A percentile compares a stretch with the other conserved stretches of the same genome.
Evolutionary conservation across 345 rosid genomes (phyloP).

Genomic region (Hypericum perforatum): DNA sequence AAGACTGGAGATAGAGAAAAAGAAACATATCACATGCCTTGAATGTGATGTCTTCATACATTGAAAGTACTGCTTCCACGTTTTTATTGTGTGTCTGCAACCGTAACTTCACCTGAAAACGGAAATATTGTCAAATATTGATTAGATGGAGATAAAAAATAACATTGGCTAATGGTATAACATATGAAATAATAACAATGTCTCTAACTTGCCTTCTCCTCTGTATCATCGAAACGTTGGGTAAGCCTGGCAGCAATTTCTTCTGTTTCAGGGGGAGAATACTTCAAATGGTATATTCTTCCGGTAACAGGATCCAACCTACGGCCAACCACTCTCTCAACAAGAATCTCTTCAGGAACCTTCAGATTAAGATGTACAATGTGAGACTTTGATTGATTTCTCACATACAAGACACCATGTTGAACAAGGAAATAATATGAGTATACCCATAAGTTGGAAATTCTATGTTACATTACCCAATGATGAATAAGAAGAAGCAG

Average conservation of each 20-base stretch:
- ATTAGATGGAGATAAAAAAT: constrained; percentile 1
- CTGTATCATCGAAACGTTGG: constrained; percentile 90
- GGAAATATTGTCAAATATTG: too few species aligned
- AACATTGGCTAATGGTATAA: too few species aligned
- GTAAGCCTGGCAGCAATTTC: constrained; percentile 82
- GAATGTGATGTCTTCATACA: constrained; percentile 60
- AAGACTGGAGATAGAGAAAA: constrained; percentile 14
- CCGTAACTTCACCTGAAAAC: constrained; percentile 62
- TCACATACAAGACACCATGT: too few species aligned
- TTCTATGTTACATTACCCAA: too few species aligned
- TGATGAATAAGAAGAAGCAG: too few species aligned
- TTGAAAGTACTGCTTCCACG: constrained; percentile 75
- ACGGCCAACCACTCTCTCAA: constrained; percentile 89
- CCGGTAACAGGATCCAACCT: constrained; percentile 91
- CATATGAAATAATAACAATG: not conserved
- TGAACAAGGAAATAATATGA: too few species aligned
- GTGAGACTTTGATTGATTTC: not conserved
- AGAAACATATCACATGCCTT: constrained; percentile 36
- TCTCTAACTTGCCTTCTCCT: constrained; percentile 61
- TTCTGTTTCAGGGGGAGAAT: constrained; percentile 80
- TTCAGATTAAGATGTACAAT: constrained; percentile 20
- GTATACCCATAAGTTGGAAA: too few species aligned
- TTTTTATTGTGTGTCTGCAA: constrained; percentile 66
- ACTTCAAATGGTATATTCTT: constrained; percentile 84
- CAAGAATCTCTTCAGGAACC: constrained; percentile 86